These are phyloP conservation scores for Sparassis latifolia DNA, from an alignment of 1,284 basidiomycete species.

Conservation along the genomic window DNA sequence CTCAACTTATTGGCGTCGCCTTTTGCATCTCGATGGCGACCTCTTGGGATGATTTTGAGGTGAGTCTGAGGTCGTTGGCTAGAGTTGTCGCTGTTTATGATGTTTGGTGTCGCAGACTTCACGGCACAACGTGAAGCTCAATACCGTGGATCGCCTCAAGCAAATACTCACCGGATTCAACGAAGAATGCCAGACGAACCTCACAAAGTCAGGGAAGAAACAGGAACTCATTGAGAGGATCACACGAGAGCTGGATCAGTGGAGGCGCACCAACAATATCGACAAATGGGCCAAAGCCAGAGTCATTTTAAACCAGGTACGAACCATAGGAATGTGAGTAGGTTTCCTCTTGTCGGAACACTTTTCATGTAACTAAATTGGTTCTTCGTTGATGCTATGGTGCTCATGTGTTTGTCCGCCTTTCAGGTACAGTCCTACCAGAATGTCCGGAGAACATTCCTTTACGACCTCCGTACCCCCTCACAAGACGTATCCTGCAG, in stretches of 20 bases:
- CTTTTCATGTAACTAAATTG: conserved; percentile 39
- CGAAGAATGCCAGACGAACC: conserved; percentile 60
- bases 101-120: conserved; percentile 29
- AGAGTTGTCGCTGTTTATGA: conserved; percentile 9
- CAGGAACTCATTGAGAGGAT: conserved; percentile 77
- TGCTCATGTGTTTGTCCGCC: background rate
- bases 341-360: background rate
- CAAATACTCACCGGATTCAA: conserved; percentile 67
- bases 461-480: conserved; percentile 9
- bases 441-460: conserved; percentile 10
- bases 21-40: conserved; percentile 39
- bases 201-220: conserved; percentile 78
- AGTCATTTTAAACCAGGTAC: conserved; percentile 54
- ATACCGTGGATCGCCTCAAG: conserved; percentile 78
- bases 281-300: conserved; percentile 65
- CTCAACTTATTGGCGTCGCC: background rate
- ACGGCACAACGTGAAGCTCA: conserved; percentile 40
- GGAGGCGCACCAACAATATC: conserved; percentile 45
- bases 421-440: conserved; percentile 5
- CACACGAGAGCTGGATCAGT: conserved; percentile 45
- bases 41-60: conserved; percentile 58
- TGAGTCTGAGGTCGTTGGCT: conserved; percentile 25
- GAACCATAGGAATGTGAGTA: conserved; percentile 55
- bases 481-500: conserved; percentile 10
- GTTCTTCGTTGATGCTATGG: background rate